Percentiles rank a stretch among this genome's conserved stretches.
Evolutionary conservation across 106 monocot genomes (phyloP).

Genomic region (Dendrobium huoshanense): DNA sequence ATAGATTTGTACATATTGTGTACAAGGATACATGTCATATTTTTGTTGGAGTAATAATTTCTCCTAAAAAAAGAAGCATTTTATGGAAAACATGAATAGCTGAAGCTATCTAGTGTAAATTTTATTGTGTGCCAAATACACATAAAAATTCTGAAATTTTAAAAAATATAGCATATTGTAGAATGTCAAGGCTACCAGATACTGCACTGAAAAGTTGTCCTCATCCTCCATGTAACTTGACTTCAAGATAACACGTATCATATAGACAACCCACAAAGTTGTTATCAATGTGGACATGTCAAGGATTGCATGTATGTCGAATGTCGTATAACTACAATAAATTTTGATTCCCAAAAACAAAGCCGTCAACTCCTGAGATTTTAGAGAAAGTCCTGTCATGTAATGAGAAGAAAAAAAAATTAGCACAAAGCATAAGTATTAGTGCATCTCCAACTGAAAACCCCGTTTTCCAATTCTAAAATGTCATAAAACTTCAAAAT

Average conservation of each 20-base stretch:
- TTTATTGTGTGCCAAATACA: not conserved
- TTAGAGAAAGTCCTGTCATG: slow-evolving; percentile 6
- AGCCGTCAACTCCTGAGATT: slow-evolving; percentile 10
- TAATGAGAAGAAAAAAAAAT: not conserved
- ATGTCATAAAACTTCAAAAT: too few relatives aligned
- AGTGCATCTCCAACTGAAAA: too few relatives aligned
- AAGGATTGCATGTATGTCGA: not conserved
- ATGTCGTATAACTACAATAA: not conserved
- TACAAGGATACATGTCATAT: too few relatives aligned
- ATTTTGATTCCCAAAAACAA: slow-evolving; percentile 4
- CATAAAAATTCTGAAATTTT: not conserved
- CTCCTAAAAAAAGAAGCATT: too few relatives aligned
- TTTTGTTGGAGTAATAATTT: too few relatives aligned
- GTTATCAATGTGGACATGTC: slow-evolving; percentile 1
- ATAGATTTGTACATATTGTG: too few relatives aligned
- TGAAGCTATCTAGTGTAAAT: not conserved
- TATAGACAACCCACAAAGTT: slow-evolving; percentile 10
- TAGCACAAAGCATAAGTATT: not conserved
- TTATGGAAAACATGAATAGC: not conserved
- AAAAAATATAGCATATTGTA: not conserved
- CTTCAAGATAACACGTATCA: not conserved
- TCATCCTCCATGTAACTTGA: slow-evolving; percentile 7
- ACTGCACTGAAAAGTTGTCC: slow-evolving; percentile 3
- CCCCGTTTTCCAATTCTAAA: too few relatives aligned
- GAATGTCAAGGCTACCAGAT: not conserved